A percentile compares a stretch with the other conserved stretches of the same genome.
These are phyloP conservation scores for Ophiostoma sp. DNA, from an alignment of 2,329 filamentous ascomycete genomes.

Conservation along the genomic window DNA sequence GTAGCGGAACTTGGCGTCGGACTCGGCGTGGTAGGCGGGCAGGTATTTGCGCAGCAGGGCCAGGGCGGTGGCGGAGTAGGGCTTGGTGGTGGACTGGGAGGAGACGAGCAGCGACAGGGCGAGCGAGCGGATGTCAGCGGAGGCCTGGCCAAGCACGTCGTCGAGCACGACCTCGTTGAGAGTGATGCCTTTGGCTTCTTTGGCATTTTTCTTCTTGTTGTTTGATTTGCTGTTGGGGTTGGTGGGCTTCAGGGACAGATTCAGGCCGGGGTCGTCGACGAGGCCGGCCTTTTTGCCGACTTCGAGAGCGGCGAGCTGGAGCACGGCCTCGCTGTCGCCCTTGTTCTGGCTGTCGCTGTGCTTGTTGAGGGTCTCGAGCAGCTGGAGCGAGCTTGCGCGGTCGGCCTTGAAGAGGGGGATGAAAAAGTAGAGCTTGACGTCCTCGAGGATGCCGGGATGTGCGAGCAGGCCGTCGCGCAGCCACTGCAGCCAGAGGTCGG, in stretches of 20 bases:
- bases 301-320: slow-evolving; percentile 64
- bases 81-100: slow-evolving; percentile 67
- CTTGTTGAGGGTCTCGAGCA: slow-evolving; percentile 50
- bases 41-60: slow-evolving; percentile 60
- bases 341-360: slow-evolving; percentile 30
- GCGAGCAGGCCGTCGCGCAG: slow-evolving; percentile 47
- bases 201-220: not conserved
- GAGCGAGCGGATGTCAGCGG: slow-evolving; percentile 66
- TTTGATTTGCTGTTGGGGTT: slow-evolving; percentile 19
- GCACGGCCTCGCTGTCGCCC: slow-evolving; percentile 47
- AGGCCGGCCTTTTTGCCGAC: slow-evolving; percentile 65
- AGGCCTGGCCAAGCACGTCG: slow-evolving; percentile 50
- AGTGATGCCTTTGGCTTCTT: slow-evolving; percentile 27
- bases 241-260: slow-evolving; percentile 16
- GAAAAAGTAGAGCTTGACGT: slow-evolving; percentile 60
- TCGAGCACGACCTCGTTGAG: slow-evolving; percentile 46
- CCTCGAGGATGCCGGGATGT: slow-evolving; percentile 52
- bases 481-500: slow-evolving; percentile 52
- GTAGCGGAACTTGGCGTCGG: slow-evolving; percentile 79
- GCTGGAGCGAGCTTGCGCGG: slow-evolving; percentile 47
- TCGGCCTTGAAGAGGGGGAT: slow-evolving; percentile 58
- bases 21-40: slow-evolving; percentile 69
- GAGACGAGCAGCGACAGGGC: slow-evolving; percentile 75
- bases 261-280: slow-evolving; percentile 55
- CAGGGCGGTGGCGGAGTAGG: slow-evolving; percentile 61